Evolutionary conservation across 148 eudicot genomes (phyloP), one percentile per base, ranked within the genome.

Genomic region (Pouteria glomerata): DNA sequence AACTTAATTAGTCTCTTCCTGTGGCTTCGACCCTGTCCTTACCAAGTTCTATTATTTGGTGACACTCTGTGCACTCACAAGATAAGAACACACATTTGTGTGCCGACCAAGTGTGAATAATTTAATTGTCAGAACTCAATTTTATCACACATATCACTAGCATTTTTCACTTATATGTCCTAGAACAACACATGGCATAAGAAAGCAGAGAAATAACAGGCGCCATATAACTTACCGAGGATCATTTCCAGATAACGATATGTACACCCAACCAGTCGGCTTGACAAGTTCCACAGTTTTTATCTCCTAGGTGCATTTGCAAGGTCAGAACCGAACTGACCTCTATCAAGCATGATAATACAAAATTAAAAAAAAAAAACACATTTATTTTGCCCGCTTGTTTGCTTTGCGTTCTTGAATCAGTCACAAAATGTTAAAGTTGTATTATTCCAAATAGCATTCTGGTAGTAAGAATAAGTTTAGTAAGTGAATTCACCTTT

Each of bases 191-290:
- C n/a, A n/a, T n/a, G n/a, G n/a, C n/a, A n/a, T n/a, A n/a, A n/a
- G n/a, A n/a, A n/a, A n/a, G n/a, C n/a, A n/a, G n/a, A n/a, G n/a
- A n/a, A n/a, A n/a, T n/a, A n/a, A n/a, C 29, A 48, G 31, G 34
- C 63, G n/a, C 34, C 35, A 15, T 6, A 45, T 21, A 42, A 57
- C 90, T 84, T 80, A 94, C 98, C 91, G 81, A 34, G 96, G 96
- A 77, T 91, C 98, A 77, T 73, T 94, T 61, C 98, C 96, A 68
- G 98, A 94, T 74, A 94, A 84, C 5, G 88, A 84, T 77, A 94
- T 81, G 73, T 85, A 73, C 70, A 91, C 86, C 98, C 98, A 94
- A 6, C 97, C 98, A 42, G 88, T 77, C 50, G 98, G 97, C 80
- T 94, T 89, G 51, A 84, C 91, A 64, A 90, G 93, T 71, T 90